Base-by-base conservation (phyloP, 192 early-diverging fungal genomes). In the Geosiphon pyriformis region DNA sequence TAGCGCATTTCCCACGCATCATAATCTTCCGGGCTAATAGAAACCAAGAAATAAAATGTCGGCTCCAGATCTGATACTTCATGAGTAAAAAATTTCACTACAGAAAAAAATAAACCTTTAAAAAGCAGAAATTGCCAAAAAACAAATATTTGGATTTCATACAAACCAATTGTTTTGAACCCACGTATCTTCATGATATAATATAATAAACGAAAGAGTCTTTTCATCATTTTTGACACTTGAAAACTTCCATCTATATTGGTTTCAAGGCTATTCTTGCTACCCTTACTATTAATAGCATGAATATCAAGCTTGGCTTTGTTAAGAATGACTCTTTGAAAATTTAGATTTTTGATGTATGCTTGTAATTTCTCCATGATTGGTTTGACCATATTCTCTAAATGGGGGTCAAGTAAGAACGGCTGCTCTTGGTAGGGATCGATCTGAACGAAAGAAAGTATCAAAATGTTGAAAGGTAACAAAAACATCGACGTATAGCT, bases 31-130 rank as follows among this genome's bases (percentile, higher is more conserved):
- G 70, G 20, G 33, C 76, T 49, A 37, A 72, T 69, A 8, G 31
- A 58, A 42, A 69, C 65, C 8, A 93, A 71, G 51, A 92, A 85
- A n/a, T 78, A 79, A 67, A 94, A 83, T n/a, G 85, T 81, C 0
- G 94, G 94, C 69, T 97, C 95, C 4, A 98, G 75, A 71, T 96
- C 91, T 33, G 80, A 79, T 1, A 92, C 94, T 49, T 91, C 87
- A 70, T 99, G 92, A 1, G 92, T 82, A 50, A 99, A 88, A 68
- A 99, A 92, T 61, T 92, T 91, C 56, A 96, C 81, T 91, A 63
- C 26, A 27, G 35, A 27, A 31, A 11, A 4, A 27, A n/a, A n/a
- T n/a, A n/a, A n/a, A n/a, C n/a, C n/a, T n/a, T 10, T 12, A 22
- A 32, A 35, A 25, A 29, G 18, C 6, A 12, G 10, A 49, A 12